Evolutionary conservation across 2,329 filamentous ascomycete genomes (phyloP).

Genomic region (Cryphonectria carpinicola): DNA sequence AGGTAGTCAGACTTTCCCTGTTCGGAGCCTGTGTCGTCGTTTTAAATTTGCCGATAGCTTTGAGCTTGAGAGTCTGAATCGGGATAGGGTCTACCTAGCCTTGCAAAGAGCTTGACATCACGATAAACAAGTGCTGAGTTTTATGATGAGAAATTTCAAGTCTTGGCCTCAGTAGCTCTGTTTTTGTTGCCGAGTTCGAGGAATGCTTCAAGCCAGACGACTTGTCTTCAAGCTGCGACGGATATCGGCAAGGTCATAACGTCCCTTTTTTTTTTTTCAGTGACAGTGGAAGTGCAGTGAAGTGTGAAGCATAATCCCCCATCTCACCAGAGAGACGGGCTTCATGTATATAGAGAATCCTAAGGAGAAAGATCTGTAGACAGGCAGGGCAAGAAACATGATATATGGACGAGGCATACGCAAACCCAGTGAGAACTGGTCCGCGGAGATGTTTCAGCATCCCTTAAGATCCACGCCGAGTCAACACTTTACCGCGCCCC

Average conservation of each 20-base stretch:
- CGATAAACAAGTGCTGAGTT: conserved; percentile 12
- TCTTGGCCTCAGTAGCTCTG: not conserved
- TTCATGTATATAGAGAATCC: too few relatives aligned
- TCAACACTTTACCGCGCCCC: too few relatives aligned
- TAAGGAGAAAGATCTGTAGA: too few relatives aligned
- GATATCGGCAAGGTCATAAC: too few relatives aligned
- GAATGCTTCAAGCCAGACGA: not conserved
- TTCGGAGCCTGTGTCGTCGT: not conserved
- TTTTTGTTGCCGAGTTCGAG: not conserved
- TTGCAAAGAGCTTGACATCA: conserved; percentile 21
- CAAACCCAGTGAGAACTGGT: not conserved
- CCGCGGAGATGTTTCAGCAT: not conserved
- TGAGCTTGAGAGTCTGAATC: not conserved
- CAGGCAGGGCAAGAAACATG: too few relatives aligned
- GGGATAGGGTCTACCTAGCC: not conserved
- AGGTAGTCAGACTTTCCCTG: too few relatives aligned
- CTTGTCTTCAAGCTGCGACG: not conserved
- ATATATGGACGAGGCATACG: too few relatives aligned
- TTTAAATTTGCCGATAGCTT: not conserved
- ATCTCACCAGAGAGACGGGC: too few relatives aligned
- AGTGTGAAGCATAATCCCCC: too few relatives aligned
- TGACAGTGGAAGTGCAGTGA: too few relatives aligned
- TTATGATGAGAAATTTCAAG: not conserved
- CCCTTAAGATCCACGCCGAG: not conserved
- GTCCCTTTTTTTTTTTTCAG: too few relatives aligned